Base-by-base conservation (phyloP, 441 rosid genomes). In the Syzygium malaccense region DNA sequence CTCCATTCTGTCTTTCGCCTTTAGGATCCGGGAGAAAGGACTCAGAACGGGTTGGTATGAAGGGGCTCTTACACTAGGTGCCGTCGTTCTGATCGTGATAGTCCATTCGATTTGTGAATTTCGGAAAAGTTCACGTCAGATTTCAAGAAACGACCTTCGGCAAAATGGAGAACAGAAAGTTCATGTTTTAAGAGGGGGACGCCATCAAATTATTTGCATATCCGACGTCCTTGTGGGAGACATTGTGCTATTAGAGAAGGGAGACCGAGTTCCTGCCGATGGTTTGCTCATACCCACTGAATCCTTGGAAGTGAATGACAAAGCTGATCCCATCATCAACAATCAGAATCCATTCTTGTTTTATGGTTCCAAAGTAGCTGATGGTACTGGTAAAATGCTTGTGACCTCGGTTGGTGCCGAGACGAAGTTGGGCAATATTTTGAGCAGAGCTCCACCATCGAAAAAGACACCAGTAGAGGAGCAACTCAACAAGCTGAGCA, bases 31-130 rank as follows among this genome's bases (percentile, higher is more conserved):
- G 55, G 87, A 80, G 86, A 45, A 80, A 60, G 92, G 92, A 71
- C 60, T 88, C 6, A 79, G 80, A 33, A n/a, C 19, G 13, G 92
- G 93, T 32, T 92, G 93, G 93, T 87, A 88, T 37, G 92, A 91
- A 56, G 94, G 92, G 66, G 89, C 68, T 53, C 87, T 89, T 4
- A 89, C 85, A 86, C 90, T 91, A n/a, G 54, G n/a, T n/a, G 90
- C 91, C 1, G 68, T 87, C 37, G 54, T 54, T 49, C 37, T 90
- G 51, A 60, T 91, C 6, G 85, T 90, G 19, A 54, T 58, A 55
- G 87, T 85, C 60, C 87, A 86, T 23, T 87, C 91, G 14, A 85
- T 87, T 28, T 6, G 85, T 33, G 85, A 89, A 23, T 71, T 83
- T 68, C 57, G 20, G 19, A 71, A 71, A 71, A 87, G 8, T 28